Percentiles rank a stretch among this genome's conserved stretches.
Conservation (phyloP, 2,329 filamentous ascomycete genomes). For the Exophiala viscosa region DNA sequence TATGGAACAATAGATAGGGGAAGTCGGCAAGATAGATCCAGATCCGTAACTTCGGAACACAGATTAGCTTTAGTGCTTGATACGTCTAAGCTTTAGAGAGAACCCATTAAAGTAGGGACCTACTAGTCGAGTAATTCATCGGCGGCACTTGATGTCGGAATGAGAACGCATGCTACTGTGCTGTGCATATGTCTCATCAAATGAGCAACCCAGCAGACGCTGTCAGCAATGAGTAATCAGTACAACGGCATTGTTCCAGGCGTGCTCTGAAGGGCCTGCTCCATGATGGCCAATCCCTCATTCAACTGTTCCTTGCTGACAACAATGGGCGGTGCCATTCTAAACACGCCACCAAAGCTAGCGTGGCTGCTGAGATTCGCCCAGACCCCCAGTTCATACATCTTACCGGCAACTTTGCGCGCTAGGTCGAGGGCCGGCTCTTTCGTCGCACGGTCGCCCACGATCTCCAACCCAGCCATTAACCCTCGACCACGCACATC, state of each 20-base stretch:
- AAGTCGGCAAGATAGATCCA: too few relatives aligned
- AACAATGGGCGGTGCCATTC: conserved; percentile 60
- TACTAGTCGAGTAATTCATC: too few relatives aligned
- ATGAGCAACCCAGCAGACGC: too few relatives aligned
- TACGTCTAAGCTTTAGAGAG: too few relatives aligned
- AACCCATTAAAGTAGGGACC: too few relatives aligned
- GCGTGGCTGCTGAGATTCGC: conserved; percentile 55
- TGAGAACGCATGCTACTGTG: too few relatives aligned
- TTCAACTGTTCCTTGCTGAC: conserved; percentile 51
- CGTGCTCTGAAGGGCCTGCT: conserved; percentile 48
- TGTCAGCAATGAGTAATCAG: not conserved
- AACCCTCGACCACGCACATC: conserved; percentile 59
- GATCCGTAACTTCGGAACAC: too few relatives aligned
- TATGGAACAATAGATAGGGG: too few relatives aligned
- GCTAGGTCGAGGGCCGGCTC: conserved; percentile 48
- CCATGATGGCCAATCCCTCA: conserved; percentile 53
- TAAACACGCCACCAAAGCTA: conserved; percentile 55
- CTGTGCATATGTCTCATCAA: too few relatives aligned
- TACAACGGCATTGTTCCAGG: conserved; percentile 24
- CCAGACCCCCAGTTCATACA: conserved; percentile 53
- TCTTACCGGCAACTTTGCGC: conserved; percentile 45
- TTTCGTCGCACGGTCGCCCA: conserved; percentile 50
- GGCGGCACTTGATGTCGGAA: too few relatives aligned
- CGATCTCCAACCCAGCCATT: conserved; percentile 58
- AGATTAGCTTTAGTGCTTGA: too few relatives aligned